Evolutionary conservation across 495 filamentous ascomycete genomes (phyloP).

Genomic region (Xylona heveae): DNA sequence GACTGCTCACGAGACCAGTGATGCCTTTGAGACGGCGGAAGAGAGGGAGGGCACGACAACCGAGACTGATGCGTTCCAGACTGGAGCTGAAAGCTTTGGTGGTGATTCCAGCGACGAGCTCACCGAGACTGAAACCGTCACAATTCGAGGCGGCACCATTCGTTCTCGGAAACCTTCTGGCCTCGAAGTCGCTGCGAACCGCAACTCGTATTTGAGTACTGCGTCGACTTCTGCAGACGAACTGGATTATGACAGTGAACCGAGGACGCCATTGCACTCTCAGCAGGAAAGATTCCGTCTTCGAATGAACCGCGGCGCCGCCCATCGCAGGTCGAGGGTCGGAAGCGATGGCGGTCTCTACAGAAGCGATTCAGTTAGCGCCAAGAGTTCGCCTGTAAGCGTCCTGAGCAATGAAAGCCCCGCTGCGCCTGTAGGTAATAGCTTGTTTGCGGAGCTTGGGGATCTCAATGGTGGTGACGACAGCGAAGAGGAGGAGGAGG

Average conservation of each 20-base stretch:
- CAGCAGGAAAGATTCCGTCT: constrained; percentile 49
- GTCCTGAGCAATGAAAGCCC: constrained; percentile 27
- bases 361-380: constrained; percentile 28
- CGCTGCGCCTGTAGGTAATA: constrained; percentile 41
- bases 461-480: constrained; percentile 47
- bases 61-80: constrained; percentile 90
- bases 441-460: constrained; percentile 74
- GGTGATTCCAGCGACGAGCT: constrained; percentile 61
- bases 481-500: constrained; percentile 32
- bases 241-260: constrained; percentile 27
- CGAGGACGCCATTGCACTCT: constrained; percentile 38
- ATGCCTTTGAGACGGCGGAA: constrained; percentile 69
- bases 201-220: constrained; percentile 61
- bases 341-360: constrained; percentile 36
- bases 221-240: constrained; percentile 79
- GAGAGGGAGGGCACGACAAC: constrained; percentile 54
- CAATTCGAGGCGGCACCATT: constrained; percentile 5
- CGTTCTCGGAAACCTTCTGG: constrained; percentile 19
- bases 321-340: constrained; percentile 35
- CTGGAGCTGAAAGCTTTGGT: constrained; percentile 60
- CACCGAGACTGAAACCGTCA: constrained; percentile 64
- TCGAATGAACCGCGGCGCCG: constrained; percentile 37
- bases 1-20: constrained; percentile 22
- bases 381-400: constrained; percentile 35
- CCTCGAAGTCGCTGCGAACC: constrained; percentile 21